Percentiles rank a stretch among this genome's conserved stretches.
Evolutionary conservation across 2,329 filamentous ascomycete species (phyloP).

Genomic region (Microdochium bolleyi): DNA sequence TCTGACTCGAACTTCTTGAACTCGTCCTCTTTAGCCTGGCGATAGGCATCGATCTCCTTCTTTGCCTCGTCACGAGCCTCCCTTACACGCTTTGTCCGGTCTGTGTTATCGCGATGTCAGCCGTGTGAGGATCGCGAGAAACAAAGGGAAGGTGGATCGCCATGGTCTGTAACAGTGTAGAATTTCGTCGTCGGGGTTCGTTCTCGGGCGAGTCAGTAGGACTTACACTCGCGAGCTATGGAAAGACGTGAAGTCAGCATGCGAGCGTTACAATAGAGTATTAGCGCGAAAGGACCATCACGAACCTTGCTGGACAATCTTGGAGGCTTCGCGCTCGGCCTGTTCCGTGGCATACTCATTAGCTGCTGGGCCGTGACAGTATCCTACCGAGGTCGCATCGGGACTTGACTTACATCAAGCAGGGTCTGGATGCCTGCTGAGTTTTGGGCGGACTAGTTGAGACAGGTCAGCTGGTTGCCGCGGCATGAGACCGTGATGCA

Average conservation of each 20-base stretch:
- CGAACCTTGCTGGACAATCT: slow-evolving; percentile 95
- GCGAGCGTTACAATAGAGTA: slow-evolving; percentile 4
- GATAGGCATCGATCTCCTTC: slow-evolving; percentile 94
- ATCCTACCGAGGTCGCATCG: background rate
- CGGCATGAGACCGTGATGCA: background rate
- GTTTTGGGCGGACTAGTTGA: slow-evolving; percentile 84
- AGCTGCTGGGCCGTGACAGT: slow-evolving; percentile 16
- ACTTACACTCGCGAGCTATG: slow-evolving; percentile 16
- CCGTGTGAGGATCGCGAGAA: background rate
- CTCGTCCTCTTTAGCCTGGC: slow-evolving; percentile 81
- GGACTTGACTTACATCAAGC: slow-evolving; percentile 66
- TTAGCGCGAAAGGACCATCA: slow-evolving; percentile 5
- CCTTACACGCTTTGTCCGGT: slow-evolving; percentile 94
- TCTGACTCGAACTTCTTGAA: slow-evolving; percentile 91
- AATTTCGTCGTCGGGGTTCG: background rate
- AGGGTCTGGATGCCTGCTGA: slow-evolving; percentile 97
- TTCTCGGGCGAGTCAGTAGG: background rate
- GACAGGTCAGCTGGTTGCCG: background rate
- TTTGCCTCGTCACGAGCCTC: slow-evolving; percentile 95
- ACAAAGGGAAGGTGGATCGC: slow-evolving; percentile 1
- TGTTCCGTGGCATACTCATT: slow-evolving; percentile 30
- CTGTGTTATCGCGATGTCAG: slow-evolving; percentile 29
- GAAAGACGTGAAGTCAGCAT: slow-evolving; percentile 1
- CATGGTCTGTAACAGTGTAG: background rate
- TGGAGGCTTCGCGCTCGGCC: slow-evolving; percentile 97